These are phyloP conservation scores for Plasmodium coatneyi DNA, from an alignment of 169 alveolate species.

Conservation along the genomic window DNA sequence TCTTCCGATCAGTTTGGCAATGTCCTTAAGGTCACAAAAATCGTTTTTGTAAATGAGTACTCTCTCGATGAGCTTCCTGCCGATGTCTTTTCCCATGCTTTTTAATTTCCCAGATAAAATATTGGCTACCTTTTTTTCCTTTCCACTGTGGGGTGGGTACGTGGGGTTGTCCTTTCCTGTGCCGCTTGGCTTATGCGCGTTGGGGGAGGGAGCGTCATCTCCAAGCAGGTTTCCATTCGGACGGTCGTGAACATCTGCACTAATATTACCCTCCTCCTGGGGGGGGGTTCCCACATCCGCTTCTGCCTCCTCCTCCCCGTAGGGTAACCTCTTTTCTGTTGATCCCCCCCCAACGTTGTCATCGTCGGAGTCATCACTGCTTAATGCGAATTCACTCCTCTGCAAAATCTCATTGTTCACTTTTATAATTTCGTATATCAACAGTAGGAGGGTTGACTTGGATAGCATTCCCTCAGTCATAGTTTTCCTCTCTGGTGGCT, in stretches of 20 bases:
- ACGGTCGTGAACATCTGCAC: not conserved
- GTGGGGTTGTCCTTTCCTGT: not conserved
- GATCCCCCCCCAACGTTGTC: not conserved
- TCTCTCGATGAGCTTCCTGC: conserved; percentile 33
- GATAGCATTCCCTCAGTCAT: conserved; percentile 57
- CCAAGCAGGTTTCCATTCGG: not conserved
- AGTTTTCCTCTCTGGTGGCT: not conserved
- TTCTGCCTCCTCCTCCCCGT: not conserved
- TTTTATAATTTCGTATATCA: conserved; percentile 56
- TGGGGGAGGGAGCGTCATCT: not conserved
- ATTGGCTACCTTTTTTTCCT: not conserved
- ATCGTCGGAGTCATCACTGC: not conserved
- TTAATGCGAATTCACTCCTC: conserved; percentile 10
- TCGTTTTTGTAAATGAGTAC: conserved; percentile 51
- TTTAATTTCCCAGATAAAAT: conserved; percentile 17
- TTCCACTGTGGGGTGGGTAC: not conserved
- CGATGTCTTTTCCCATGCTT: conserved; percentile 63
- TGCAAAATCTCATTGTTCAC: conserved; percentile 16
- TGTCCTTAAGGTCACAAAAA: conserved; percentile 35
- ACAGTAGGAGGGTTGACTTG: conserved; percentile 28
- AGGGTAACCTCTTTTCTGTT: conserved; percentile 9
- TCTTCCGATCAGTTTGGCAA: conserved; percentile 33
- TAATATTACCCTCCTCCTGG: not conserved
- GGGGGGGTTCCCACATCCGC: not conserved
- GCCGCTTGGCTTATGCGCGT: not conserved